phyloP scores from a whole-genome alignment of 1,284 basidiomycete species.

The Pterulicium gracile region DNA sequence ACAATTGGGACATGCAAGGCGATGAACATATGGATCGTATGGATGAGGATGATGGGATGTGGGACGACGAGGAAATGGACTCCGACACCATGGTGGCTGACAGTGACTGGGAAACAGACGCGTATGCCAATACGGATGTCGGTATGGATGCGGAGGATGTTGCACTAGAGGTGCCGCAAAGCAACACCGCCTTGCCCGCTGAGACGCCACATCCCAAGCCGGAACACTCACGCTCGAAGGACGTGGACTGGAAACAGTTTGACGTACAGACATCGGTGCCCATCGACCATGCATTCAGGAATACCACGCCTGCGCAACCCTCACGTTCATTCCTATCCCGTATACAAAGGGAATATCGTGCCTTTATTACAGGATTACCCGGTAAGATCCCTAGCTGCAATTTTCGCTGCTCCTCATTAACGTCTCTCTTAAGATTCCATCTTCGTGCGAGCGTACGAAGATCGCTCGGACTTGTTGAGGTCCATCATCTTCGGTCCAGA shows the following conservation, averaged over 20 bases:
- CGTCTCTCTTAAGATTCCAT: conserved; percentile 44
- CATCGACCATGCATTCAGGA: conserved; percentile 70
- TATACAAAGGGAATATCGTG: conserved; percentile 75
- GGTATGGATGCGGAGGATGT: conserved; percentile 13
- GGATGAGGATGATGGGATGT: conserved; percentile 5
- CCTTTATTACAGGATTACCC: conserved; percentile 70
- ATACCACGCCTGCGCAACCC: conserved; percentile 47
- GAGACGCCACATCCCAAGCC: too few species aligned
- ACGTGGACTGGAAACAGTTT: too few species aligned
- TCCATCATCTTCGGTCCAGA: conserved; percentile 88
- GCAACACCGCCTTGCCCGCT: too few species aligned
- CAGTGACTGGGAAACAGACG: conserved; percentile 15
- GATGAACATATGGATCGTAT: conserved; percentile 22
- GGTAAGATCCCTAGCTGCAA: conserved; percentile 34
- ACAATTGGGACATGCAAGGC: conserved; percentile 40
- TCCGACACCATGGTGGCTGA: conserved; percentile 17
- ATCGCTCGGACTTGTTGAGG: conserved; percentile 78
- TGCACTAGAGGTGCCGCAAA: neutral
- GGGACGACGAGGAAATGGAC: conserved; percentile 9
- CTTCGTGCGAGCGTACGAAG: conserved; percentile 64
- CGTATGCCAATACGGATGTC: conserved; percentile 14
- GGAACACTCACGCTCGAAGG: too few species aligned
- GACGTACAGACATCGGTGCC: conserved; percentile 68
- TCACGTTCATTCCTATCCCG: conserved; percentile 67
- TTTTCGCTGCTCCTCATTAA: conserved; percentile 5